Evolutionary conservation across 805 yeast genomes (phyloP), one percentile per base, ranked within the genome.

Genomic region (Ogataea neopini): DNA sequence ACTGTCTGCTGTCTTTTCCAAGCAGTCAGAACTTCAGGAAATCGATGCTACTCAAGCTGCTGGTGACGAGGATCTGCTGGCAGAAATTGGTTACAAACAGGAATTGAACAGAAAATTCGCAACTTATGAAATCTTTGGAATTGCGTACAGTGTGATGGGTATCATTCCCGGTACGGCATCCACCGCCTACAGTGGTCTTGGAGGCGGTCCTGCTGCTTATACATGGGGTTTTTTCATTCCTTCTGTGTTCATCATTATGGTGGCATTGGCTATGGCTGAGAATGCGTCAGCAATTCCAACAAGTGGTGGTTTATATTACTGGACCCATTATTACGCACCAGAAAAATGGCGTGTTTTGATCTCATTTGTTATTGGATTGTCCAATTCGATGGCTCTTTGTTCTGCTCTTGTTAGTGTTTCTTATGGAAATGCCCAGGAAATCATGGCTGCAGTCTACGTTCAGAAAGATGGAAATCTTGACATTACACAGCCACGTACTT

Each of bases 101-200:
- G 90, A 84, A 58, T 67, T 84, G 42, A 72, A 71, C 41, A 75
- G 91, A 61, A 74, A 73, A 36, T 84, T 81, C 59, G 70, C 81
- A 1, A 77, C 84, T 1, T 49, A 80, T 29, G 85, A 82, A 62
- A 81, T 83, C 14, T 84, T 84, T 61, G 88, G 86, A 44, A 79
- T 84, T 48, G 86, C 88, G 5, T 84, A 82, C 58, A 76, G 83
- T n/a, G 82, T 84, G 60, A 84, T 85, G 88, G 86, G 88, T 9
- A 64, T 84, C 42, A 67, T 84, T 38, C 87, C 87, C 0, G 77
- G 84, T 9, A 78, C 83, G 39, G 78, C 86, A 0, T 77, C 87
- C 2, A 72, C 75, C 14, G 59, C 83, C 25, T 69, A 69, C 13
- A 70, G 71, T 40, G 84, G 84, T 13, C 68, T 84, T 13, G 66